Evolutionary conservation across 768 basidiomycete species (phyloP).

Genomic region (Lactarius sanguifluus): DNA sequence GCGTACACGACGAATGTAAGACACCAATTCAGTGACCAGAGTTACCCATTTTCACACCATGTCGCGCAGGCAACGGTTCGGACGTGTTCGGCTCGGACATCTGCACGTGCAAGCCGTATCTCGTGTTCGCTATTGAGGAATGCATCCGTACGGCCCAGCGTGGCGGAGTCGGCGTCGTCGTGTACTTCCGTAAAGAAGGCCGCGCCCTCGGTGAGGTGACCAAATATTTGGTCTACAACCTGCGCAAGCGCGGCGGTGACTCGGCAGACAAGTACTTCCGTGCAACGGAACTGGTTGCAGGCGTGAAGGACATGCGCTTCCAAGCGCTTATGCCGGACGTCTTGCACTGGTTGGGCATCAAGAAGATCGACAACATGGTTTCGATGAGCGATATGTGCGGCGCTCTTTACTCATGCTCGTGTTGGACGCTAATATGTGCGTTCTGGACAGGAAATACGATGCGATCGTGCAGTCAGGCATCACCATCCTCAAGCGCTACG

Average conservation of each 20-base stretch:
- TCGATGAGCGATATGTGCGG: slow-evolving; percentile 84
- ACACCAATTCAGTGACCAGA: slow-evolving; percentile 3
- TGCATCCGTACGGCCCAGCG: slow-evolving; percentile 80
- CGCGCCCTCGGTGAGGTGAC: slow-evolving; percentile 92
- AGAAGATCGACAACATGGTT: slow-evolving; percentile 86
- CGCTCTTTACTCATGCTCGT: slow-evolving; percentile 3
- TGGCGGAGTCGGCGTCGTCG: slow-evolving; percentile 89
- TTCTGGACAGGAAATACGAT: slow-evolving; percentile 75
- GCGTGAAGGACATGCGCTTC: slow-evolving; percentile 97
- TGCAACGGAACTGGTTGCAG: slow-evolving; percentile 89
- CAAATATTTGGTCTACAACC: slow-evolving; percentile 95
- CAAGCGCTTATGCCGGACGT: slow-evolving; percentile 95
- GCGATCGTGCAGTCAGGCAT: slow-evolving; percentile 91
- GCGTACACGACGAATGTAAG: slow-evolving; percentile 92
- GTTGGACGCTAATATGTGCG: neutral
- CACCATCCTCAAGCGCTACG: slow-evolving; percentile 76
- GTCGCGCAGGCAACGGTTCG: slow-evolving; percentile 77
- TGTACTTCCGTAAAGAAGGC: slow-evolving; percentile 95
- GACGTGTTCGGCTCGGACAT: slow-evolving; percentile 96
- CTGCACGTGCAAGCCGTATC: slow-evolving; percentile 91
- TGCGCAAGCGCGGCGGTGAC: slow-evolving; percentile 93
- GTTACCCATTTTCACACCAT: neutral
- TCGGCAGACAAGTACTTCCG: slow-evolving; percentile 93
- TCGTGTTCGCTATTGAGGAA: slow-evolving; percentile 91
- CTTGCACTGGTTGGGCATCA: slow-evolving; percentile 91